Base-by-base conservation (phyloP, 2,329 filamentous ascomycete species). In the Knoxdaviesia proteae region DNA sequence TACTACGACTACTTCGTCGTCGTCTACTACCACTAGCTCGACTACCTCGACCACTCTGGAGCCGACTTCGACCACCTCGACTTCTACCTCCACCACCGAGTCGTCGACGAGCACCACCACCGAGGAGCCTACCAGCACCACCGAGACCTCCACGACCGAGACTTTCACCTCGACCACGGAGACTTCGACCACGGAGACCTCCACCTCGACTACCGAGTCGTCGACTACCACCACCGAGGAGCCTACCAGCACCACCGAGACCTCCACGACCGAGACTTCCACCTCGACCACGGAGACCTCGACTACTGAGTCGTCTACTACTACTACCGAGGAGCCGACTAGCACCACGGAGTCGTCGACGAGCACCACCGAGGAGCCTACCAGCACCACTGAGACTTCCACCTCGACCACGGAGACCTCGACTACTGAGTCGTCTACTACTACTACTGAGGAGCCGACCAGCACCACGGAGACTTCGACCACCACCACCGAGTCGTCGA, bases 231-330 rank as follows among this genome's bases (percentile, higher is more conserved):
- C 40, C 35, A 50, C 48, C 37, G 4, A 46, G 38, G n/a, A 47
- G 32, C 31, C 43, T 33, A 40, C 39, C 31, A 47, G 36, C 37
- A 46, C 45, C 36, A 44, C 48, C 29, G 43, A 36, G 8, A 42
- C 44, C 7, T 40, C 45, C n/a, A 49, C 47, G 8, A 46, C 43
- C 35, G 45, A 43, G 20, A 47, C 45, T 11, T 42, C 47, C 8
- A 46, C 48, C 8, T 39, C 49, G 20, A 39, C 46, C 6, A 38
- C 43, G 1, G 44, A 44, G 33, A 33, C 44, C 11, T 39, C 44
- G 11, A 43, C 47, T 30, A 41, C 45, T 8, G 32, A 32, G 9
- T 3, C 43, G 30, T 32, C 38, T 34, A 41, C 42, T 7, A 38
- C 45, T 9, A 32, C 37, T 8, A 42, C 41, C 34, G 42, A 5